Base-by-base conservation (phyloP, 2,329 filamentous ascomycete species). In the Fusarium marasasianum region DNA sequence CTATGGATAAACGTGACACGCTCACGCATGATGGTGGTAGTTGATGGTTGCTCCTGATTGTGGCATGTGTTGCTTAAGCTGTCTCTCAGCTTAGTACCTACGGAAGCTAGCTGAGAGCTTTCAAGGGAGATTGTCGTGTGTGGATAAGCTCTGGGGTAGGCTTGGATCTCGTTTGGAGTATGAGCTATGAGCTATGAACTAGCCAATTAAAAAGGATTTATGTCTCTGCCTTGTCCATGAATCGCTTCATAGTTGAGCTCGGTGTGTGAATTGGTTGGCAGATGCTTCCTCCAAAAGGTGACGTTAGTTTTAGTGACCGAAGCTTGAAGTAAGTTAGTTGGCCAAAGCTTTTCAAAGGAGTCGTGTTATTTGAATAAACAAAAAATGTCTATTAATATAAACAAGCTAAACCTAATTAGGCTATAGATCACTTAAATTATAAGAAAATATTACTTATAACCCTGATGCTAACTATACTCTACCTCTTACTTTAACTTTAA, bases 1-100 rank as follows among this genome's bases (percentile, higher is more conserved):
- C 88, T 87, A 74, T 93, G 91, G 60, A 97, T 85, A 74, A 94
- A 96, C 2, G 95, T 97, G 77, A 94, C 91, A 83, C 94, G 87
- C 83, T 94, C 90, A 77, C 92, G 91, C 93, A 96, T 95, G 44
- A 55, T 50, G 63, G 31, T n/a, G 55, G 24, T 50, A 40, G 33
- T 38, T 33, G 37, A 22, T 64, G 50, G 31, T 50, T 33, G 47
- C 33, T 68, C 51, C 26, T 43, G 37, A 26, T 20, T 26, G 37
- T 61, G 55, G 31, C 56, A 45, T 37, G 44, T 31, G 43, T 37
- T 54, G 40, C n/a, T 26, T 24, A 35, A 37, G 47, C 31, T 33
- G 53, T 20, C 33, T 53, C n/a, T 35, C 13, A 35, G 31, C 31
- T 53, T 50, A 31, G 47, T 35, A 26, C 33, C 33, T 35, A 35